Evolutionary conservation across 1,139 yeast species (phyloP).

Genomic region (Scheffersomyces illinoinensis): DNA sequence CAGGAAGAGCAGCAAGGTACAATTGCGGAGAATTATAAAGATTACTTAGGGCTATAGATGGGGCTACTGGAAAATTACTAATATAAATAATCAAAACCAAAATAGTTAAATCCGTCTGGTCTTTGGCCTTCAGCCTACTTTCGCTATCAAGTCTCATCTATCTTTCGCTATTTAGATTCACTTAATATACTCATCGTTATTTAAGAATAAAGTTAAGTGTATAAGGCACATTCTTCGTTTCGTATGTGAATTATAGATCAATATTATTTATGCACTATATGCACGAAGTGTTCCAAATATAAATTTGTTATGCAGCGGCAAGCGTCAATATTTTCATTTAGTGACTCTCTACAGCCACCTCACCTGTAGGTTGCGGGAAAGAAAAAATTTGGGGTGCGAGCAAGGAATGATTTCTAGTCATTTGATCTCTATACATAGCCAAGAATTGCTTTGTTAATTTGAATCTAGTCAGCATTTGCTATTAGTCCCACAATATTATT

Average conservation of each 20-base stretch:
- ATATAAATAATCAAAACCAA: neutral
- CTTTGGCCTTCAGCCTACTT: neutral
- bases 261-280: neutral
- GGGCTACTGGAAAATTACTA: neutral
- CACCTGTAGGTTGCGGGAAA: neutral
- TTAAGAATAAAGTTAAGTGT: neutral
- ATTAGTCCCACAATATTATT: no score
- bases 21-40: constrained; percentile 29
- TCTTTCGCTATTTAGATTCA: neutral
- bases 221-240: constrained; percentile 2
- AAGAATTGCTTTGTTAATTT: neutral
- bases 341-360: neutral
- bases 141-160: neutral
- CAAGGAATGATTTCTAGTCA: neutral
- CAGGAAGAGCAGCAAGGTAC: constrained; percentile 62
- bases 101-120: neutral
- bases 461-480: neutral
- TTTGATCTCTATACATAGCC: neutral
- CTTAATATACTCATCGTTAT: neutral
- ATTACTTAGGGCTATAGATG: constrained; percentile 27
- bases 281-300: neutral
- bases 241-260: neutral
- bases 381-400: neutral
- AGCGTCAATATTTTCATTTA: neutral
- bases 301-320: neutral